These are phyloP conservation scores for Podospora pseudoanserina DNA, from an alignment of 495 filamentous ascomycete species.

Conservation along the genomic window DNA sequence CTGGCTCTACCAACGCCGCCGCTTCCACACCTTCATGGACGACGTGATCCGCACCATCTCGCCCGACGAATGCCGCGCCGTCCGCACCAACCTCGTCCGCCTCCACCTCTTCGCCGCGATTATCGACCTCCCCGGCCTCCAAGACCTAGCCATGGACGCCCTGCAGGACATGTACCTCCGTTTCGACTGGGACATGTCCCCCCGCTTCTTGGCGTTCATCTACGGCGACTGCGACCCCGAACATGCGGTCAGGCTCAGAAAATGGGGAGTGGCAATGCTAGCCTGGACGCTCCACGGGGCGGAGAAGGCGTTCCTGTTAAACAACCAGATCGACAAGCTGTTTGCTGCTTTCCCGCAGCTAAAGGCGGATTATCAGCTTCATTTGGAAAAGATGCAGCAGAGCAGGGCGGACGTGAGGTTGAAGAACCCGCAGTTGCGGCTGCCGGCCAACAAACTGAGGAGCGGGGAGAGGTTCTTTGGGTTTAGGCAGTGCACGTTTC, in stretches of 20 bases:
- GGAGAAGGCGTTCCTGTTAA: conserved; percentile 16
- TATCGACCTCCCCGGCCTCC: conserved; percentile 38
- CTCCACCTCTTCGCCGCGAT: conserved; percentile 47
- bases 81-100: conserved; percentile 39
- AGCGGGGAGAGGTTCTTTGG: conserved; percentile 48
- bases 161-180: conserved; percentile 49
- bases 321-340: conserved; percentile 33
- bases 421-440: conserved; percentile 49
- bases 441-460: conserved; percentile 42
- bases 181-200: conserved; percentile 48
- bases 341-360: conserved; percentile 39
- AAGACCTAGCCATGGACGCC: conserved; percentile 47
- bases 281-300: conserved; percentile 40
- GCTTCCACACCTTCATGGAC: conserved; percentile 40
- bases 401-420: conserved; percentile 42
- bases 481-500: conserved; percentile 48
- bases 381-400: conserved; percentile 41
- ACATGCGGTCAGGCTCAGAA: conserved; percentile 40
- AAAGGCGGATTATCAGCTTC: conserved; percentile 40
- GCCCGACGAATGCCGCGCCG: conserved; percentile 22
- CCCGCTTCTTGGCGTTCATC: conserved; percentile 40
- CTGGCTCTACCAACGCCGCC: conserved; percentile 41
- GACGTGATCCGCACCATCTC: conserved; percentile 29
- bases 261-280: conserved; percentile 50
- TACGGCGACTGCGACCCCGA: conserved; percentile 43